Conservation (phyloP, 345 rosid genomes). For the Limnanthes douglasii region DNA sequence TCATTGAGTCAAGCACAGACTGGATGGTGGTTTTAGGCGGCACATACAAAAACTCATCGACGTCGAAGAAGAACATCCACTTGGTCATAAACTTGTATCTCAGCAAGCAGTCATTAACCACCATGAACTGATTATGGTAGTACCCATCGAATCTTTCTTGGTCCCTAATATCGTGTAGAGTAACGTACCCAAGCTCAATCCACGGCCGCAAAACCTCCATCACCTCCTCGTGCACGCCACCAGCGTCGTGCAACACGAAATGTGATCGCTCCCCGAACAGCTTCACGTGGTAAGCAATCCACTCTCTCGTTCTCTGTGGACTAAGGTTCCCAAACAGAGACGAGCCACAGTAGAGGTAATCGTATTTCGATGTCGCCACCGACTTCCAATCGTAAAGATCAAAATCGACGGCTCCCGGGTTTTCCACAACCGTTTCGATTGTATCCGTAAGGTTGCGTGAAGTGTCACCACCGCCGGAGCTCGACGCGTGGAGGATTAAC, state of each 20-base stretch:
- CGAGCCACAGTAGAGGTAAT: constrained; percentile 80
- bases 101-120: constrained; percentile 84
- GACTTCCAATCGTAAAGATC: constrained; percentile 15
- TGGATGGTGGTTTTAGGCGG: constrained; percentile 34
- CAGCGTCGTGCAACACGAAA: constrained; percentile 81
- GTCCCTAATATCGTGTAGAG: constrained; percentile 59
- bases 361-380: constrained; percentile 30
- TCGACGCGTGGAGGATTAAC: constrained; percentile 50
- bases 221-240: constrained; percentile 67
- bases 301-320: constrained; percentile 73
- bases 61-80: constrained; percentile 94
- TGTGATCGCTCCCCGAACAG: constrained; percentile 63
- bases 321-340: constrained; percentile 62
- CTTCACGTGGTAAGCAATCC: constrained; percentile 76
- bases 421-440: constrained; percentile 34
- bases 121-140: constrained; percentile 89
- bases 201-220: constrained; percentile 69
- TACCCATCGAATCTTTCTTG: constrained; percentile 94
- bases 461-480: constrained; percentile 48
- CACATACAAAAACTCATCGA: constrained; percentile 64
- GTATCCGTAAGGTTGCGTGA: constrained; percentile 39
- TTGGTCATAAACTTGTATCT: constrained; percentile 54
- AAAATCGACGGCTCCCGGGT: constrained; percentile 26
- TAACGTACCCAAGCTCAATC: constrained; percentile 81
- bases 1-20: constrained; percentile 49